These are phyloP conservation scores for Epichloe elymi DNA, from an alignment of 2,329 filamentous ascomycete species.

Conservation along the genomic window DNA sequence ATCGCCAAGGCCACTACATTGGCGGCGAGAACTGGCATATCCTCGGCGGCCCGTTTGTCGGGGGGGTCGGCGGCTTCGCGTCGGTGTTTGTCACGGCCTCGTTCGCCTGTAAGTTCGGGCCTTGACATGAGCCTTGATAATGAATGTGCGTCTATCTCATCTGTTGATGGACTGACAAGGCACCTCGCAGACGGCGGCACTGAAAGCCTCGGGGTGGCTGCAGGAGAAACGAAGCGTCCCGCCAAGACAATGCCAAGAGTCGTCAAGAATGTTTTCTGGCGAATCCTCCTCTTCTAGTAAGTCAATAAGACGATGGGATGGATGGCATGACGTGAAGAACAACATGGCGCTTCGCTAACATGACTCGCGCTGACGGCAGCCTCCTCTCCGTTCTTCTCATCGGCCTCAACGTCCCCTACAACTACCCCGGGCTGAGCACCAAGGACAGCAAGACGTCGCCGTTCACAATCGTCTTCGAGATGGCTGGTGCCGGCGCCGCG, in stretches of 20 bases:
- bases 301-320: background rate
- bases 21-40: constrained; percentile 45
- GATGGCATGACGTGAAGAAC: too few species aligned
- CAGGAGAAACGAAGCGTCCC: constrained; percentile 52
- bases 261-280: constrained; percentile 53
- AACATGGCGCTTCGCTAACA: background rate
- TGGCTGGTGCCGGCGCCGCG: constrained; percentile 38
- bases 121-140: too few species aligned
- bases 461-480: constrained; percentile 45
- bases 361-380: constrained; percentile 8
- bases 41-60: constrained; percentile 49
- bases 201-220: constrained; percentile 52
- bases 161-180: background rate
- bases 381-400: constrained; percentile 28
- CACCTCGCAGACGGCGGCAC: constrained; percentile 31
- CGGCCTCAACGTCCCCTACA: constrained; percentile 47
- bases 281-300: constrained; percentile 40
- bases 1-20: constrained; percentile 39
- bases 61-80: constrained; percentile 51
- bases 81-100: constrained; percentile 40
- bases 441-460: constrained; percentile 23
- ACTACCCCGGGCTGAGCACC: constrained; percentile 20
- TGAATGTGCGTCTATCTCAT: too few species aligned
- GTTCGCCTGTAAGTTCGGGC: constrained; percentile 38
- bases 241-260: constrained; percentile 47